These are phyloP conservation scores for Fragosphaeria purpurea DNA, from an alignment of 2,329 filamentous ascomycete species.

Conservation along the genomic window DNA sequence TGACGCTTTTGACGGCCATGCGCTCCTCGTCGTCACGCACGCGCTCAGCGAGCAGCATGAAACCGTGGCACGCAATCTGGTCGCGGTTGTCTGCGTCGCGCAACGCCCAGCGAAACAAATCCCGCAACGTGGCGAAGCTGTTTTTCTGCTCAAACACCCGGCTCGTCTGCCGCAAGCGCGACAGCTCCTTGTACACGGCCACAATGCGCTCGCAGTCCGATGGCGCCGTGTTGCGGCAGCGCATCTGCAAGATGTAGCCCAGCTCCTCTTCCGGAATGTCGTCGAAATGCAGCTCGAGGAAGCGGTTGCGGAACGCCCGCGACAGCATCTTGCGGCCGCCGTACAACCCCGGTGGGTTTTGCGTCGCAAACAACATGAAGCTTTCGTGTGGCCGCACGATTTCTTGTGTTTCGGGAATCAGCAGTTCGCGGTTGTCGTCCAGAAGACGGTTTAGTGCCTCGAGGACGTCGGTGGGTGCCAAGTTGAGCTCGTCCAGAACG, in stretches of 20 bases:
- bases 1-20: slow-evolving; percentile 70
- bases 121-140: slow-evolving; percentile 90
- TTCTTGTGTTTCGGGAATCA: slow-evolving; percentile 95
- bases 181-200: slow-evolving; percentile 85
- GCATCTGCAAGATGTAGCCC: slow-evolving; percentile 78
- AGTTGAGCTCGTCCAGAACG: slow-evolving; percentile 90
- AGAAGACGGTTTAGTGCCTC: slow-evolving; percentile 92
- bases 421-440: slow-evolving; percentile 90
- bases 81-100: slow-evolving; percentile 76
- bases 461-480: slow-evolving; percentile 92
- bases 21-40: slow-evolving; percentile 88
- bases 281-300: slow-evolving; percentile 93
- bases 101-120: slow-evolving; percentile 91
- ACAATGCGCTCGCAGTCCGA: slow-evolving; percentile 90
- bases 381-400: slow-evolving; percentile 83
- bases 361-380: slow-evolving; percentile 96
- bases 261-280: slow-evolving; percentile 95
- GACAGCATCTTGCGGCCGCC: slow-evolving; percentile 90
- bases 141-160: slow-evolving; percentile 94
- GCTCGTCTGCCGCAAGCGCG: slow-evolving; percentile 77
- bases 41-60: slow-evolving; percentile 90
- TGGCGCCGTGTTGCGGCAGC: slow-evolving; percentile 76
- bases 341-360: slow-evolving; percentile 92
- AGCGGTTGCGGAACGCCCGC: slow-evolving; percentile 90
- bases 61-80: slow-evolving; percentile 83